These are phyloP conservation scores for Mycena pura DNA, from an alignment of 768 basidiomycete genomes.

Conservation along the genomic window DNA sequence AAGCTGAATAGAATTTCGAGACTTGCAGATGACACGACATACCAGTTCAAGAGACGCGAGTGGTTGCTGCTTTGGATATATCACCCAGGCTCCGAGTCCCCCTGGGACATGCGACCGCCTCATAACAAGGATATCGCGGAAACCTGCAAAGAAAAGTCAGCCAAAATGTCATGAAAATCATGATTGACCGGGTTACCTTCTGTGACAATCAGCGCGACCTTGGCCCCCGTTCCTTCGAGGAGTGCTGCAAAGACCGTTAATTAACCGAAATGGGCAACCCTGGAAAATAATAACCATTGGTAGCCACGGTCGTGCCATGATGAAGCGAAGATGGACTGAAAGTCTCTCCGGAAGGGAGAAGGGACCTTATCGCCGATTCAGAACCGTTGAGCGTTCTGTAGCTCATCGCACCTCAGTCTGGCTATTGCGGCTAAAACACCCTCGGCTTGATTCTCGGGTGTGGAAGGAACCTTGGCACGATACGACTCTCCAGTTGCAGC, in stretches of 20 bases:
- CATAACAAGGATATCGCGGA: conserved; percentile 24
- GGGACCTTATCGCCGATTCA: conserved; percentile 17
- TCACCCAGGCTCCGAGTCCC: conserved; percentile 29
- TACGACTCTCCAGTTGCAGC: conserved; percentile 30
- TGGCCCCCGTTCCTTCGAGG: conserved; percentile 37
- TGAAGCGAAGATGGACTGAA: conserved; percentile 25
- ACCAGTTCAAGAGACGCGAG: conserved; percentile 38
- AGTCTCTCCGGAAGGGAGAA: conserved; percentile 18
- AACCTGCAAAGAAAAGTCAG: conserved; percentile 32
- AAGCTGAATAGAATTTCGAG: too few relatives aligned
- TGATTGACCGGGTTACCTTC: too few relatives aligned
- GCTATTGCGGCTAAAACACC: conserved; percentile 34
- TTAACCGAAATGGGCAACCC: background rate
- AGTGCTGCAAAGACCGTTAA: conserved; percentile 20
- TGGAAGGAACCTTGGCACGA: conserved; percentile 37
- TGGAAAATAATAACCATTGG: conserved; percentile 27
- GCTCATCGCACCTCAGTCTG: conserved; percentile 22
- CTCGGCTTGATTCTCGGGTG: conserved; percentile 36
- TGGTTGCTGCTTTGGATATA: conserved; percentile 37
- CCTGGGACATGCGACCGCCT: conserved; percentile 11
- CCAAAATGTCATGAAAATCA: conserved; percentile 24
- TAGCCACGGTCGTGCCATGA: conserved; percentile 37
- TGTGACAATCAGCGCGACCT: conserved; percentile 37
- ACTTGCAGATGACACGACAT: too few relatives aligned
- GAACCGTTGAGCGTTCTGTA: background rate